Conservation (phyloP, 345 rosid genomes). For the Salix purpurea region DNA sequence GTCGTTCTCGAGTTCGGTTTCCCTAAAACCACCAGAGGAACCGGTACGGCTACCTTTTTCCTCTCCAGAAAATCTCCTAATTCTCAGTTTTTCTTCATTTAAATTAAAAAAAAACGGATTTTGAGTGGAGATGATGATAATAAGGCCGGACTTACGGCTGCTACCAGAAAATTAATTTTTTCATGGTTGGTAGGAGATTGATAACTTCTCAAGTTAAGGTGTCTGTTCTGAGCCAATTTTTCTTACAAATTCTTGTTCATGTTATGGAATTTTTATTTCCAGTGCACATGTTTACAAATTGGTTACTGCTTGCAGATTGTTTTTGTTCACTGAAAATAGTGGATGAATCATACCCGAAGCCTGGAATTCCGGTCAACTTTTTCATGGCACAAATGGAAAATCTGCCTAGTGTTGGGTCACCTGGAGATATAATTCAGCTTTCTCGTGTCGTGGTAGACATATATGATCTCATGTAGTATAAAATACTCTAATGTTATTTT, state of each 20-base stretch:
- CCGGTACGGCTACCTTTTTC: conserved; percentile 35
- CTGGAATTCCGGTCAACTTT: conserved; percentile 48
- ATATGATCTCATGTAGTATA: not conserved
- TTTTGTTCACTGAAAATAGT: conserved; percentile 43
- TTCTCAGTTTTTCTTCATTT: not conserved
- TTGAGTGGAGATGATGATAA: conserved; percentile 55
- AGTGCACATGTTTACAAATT: not conserved
- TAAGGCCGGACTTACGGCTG: conserved; percentile 79
- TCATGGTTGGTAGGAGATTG: conserved; percentile 49
- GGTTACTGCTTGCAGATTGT: conserved; percentile 44
- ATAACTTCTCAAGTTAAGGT: conserved; percentile 36
- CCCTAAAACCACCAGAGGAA: conserved; percentile 45
- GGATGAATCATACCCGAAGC: conserved; percentile 44
- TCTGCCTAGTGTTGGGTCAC: conserved; percentile 49
- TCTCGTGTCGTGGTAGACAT: conserved; percentile 49
- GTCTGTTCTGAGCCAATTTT: conserved; percentile 44
- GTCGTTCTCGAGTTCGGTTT: conserved; percentile 45
- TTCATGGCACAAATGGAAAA: conserved; percentile 23
- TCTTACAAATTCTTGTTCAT: not conserved
- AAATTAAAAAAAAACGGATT: not conserved
- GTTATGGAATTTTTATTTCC: not conserved
- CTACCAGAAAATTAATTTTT: conserved; percentile 11
- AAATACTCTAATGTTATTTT: not conserved
- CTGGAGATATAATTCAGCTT: conserved; percentile 57
- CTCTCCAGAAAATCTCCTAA: not conserved